Base-by-base conservation (phyloP, 2,329 filamentous ascomycete species). In the Alternaria alternata region DNA sequence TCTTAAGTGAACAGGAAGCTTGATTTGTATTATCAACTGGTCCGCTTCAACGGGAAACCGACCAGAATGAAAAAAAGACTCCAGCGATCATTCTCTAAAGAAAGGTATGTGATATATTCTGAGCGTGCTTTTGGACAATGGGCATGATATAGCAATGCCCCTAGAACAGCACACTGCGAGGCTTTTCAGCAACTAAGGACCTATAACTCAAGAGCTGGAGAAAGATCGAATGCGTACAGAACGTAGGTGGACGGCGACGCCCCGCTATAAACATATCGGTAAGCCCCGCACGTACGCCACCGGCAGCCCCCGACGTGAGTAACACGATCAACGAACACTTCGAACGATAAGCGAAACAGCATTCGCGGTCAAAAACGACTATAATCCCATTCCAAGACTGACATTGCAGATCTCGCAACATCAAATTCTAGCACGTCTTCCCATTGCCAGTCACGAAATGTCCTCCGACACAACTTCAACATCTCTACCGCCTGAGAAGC, bases 281-380 rank as follows among this genome's bases (percentile, higher is more conserved):
- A 41, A 16, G 26, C 52, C 57, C 57, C 57, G 57, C 57, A 22
- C 32, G 8, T 39, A 32, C 41, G 22, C 46, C 48, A 56, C n/a
- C 57, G 57, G 53, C 47, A 20, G 53, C 34, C 52, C 26, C 52
- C 57, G 52, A 51, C 22, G 28, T 32, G 46, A 49, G 16, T 5
- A 32, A 54, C 5, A 18, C n/a, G 4, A 14, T 43, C 38, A 16
- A 24, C 2, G 4, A 16, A 22, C 16, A 0, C n/a, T 16, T 7
- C 7, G 12, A 18, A 36, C 16, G 34, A 41, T 20, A 34, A 36
- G 16, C 20, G 20, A 32, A 30, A 2, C 26, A 52, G 22, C 14
- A 22, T 8, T 22, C 24, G 3, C 11, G 12, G 9, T 14, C 44
- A 12, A 28, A 49, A 24, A 3, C 11, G 22, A 24, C 14, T 7